Evolutionary conservation across 148 eudicot genomes (phyloP).

Genomic region (Amaranthus cruentus): DNA sequence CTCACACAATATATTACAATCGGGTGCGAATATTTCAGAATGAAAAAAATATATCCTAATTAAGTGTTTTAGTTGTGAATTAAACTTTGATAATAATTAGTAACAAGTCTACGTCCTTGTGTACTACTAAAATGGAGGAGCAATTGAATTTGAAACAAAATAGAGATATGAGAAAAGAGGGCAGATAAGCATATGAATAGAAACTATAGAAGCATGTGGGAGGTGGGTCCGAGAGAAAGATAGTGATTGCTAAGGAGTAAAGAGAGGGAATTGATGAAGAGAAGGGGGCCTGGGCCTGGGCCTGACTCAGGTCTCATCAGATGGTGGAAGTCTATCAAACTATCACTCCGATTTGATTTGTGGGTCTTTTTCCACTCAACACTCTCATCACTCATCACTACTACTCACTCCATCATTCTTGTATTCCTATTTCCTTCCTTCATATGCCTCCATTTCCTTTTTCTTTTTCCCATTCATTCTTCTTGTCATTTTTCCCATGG

Average conservation of each 20-base stretch:
- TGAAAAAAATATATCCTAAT: too few species aligned
- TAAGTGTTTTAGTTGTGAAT: too few species aligned
- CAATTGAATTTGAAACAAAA: not conserved
- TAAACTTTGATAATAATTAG: too few species aligned
- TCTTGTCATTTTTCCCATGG: not conserved
- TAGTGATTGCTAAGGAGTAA: constrained; percentile 11
- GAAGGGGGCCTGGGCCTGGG: not conserved
- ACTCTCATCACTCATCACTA: not conserved
- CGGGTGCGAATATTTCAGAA: too few species aligned
- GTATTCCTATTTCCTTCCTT: not conserved
- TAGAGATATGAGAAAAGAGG: constrained; percentile 3
- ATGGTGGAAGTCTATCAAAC: constrained; percentile 44
- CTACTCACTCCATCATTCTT: not conserved
- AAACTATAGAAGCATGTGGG: constrained; percentile 30
- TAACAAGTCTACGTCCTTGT: too few species aligned
- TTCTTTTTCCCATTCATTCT: not conserved
- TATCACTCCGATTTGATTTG: constrained; percentile 9
- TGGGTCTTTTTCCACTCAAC: not conserved
- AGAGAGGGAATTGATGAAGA: not conserved
- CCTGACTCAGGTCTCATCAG: constrained; percentile 27
- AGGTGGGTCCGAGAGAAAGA: constrained; percentile 25
- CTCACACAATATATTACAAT: too few species aligned
- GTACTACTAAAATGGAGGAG: not conserved
- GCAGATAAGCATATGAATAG: not conserved
- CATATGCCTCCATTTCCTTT: not conserved